These are phyloP conservation scores for Candida suzukii DNA, from an alignment of 805 yeast genomes.

Conservation along the genomic window DNA sequence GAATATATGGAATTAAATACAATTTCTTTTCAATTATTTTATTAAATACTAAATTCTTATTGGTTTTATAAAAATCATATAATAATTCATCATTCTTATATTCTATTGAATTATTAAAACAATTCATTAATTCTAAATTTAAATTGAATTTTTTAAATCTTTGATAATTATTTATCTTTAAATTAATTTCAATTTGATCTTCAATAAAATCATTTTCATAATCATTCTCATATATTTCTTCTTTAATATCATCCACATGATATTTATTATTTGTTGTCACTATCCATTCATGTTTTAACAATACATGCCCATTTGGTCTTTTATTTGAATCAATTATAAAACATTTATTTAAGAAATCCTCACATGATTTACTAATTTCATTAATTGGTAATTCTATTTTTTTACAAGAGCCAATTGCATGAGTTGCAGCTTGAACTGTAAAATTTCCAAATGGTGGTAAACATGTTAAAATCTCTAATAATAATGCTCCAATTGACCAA, in stretches of 20 bases:
- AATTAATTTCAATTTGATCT: not conserved
- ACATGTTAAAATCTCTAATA: constrained; percentile 79
- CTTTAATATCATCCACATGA: not conserved
- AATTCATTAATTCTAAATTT: too few relatives aligned
- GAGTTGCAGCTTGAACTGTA: constrained; percentile 72
- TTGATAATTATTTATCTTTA: not conserved
- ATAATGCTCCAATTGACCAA: constrained; percentile 94
- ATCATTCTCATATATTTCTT: not conserved
- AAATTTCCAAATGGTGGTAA: constrained; percentile 80
- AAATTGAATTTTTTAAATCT: not conserved
- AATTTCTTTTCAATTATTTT: too few relatives aligned
- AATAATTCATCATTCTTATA: too few relatives aligned
- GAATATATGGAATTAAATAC: too few relatives aligned
- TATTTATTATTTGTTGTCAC: constrained; percentile 3
- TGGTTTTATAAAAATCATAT: too few relatives aligned
- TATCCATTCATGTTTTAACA: constrained; percentile 62
- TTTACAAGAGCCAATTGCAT: constrained; percentile 74
- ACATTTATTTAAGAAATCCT: constrained; percentile 59
- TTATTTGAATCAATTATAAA: constrained; percentile 62
- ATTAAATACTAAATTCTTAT: too few relatives aligned
- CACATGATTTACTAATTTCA: constrained; percentile 14
- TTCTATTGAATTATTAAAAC: too few relatives aligned
- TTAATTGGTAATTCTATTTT: constrained; percentile 58
- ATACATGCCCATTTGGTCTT: constrained; percentile 47
- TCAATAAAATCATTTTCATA: constrained; percentile 1